Conservation (phyloP, 768 basidiomycete genomes). For the Suillus brevipes region DNA sequence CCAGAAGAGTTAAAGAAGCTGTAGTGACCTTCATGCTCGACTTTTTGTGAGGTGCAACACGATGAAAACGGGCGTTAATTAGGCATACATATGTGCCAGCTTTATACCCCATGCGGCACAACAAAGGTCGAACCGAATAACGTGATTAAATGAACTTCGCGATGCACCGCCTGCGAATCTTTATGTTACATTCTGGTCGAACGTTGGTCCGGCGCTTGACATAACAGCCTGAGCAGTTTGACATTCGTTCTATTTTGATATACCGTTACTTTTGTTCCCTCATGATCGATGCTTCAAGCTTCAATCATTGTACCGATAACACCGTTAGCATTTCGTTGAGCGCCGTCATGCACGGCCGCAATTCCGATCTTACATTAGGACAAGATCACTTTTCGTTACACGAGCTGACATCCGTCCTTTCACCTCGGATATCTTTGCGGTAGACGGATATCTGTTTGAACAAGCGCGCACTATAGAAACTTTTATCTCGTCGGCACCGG, state of each 20-base stretch:
- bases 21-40: constrained; percentile 7
- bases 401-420: background rate
- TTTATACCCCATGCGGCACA: background rate
- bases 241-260: background rate
- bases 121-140: background rate
- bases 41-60: background rate
- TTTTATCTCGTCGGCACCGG: background rate
- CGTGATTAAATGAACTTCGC: background rate
- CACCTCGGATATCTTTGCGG: background rate
- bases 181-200: background rate
- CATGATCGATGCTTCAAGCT: background rate
- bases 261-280: background rate
- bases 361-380: background rate
- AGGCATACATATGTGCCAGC: too few relatives aligned
- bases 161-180: background rate
- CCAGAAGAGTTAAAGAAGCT: background rate
- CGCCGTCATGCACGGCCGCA: background rate
- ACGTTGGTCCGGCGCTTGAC: background rate
- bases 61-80: background rate
- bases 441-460: background rate
- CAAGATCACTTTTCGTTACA: background rate
- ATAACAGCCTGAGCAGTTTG: background rate
- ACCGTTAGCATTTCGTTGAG: background rate
- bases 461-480: background rate
- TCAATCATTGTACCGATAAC: background rate